These are phyloP conservation scores for Gastrolobium bilobum DNA, from an alignment of 306 rosid genomes.

Conservation along the genomic window DNA sequence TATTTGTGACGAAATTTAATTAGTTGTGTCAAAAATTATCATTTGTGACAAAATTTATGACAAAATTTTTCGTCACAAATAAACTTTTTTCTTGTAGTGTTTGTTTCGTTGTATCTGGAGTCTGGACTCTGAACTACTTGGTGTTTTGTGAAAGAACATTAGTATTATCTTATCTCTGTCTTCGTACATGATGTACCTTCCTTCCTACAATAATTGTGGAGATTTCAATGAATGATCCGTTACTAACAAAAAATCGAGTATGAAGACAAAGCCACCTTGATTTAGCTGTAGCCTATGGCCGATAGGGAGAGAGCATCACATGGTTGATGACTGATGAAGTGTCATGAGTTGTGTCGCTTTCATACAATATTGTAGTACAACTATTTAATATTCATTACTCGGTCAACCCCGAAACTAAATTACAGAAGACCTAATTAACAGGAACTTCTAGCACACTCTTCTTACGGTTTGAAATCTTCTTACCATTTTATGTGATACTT, in stretches of 20 bases:
- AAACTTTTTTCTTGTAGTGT: no score
- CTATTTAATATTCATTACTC: neutral
- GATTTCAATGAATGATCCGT: slow-evolving; percentile 32
- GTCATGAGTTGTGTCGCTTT: slow-evolving; percentile 37
- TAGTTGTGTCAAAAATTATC: no score
- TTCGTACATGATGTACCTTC: neutral
- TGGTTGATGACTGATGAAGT: slow-evolving; percentile 27
- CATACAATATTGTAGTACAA: neutral
- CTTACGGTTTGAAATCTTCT: neutral
- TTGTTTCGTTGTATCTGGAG: no score
- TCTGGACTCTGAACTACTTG: neutral
- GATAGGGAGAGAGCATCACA: slow-evolving; percentile 43
- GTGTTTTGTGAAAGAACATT: neutral
- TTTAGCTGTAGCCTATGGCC: slow-evolving; percentile 35
- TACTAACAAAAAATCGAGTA: neutral
- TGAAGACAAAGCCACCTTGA: slow-evolving; percentile 48
- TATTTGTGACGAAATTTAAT: no score
- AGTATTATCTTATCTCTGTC: neutral
- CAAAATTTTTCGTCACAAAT: no score
- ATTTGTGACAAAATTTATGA: no score
- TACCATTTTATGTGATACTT: no score
- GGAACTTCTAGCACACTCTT: neutral
- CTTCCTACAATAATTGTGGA: neutral
- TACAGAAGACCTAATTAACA: neutral
- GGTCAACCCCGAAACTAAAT: neutral